phyloP scores from a whole-genome alignment of 1,284 basidiomycete species.

The Agaricales sp. region DNA sequence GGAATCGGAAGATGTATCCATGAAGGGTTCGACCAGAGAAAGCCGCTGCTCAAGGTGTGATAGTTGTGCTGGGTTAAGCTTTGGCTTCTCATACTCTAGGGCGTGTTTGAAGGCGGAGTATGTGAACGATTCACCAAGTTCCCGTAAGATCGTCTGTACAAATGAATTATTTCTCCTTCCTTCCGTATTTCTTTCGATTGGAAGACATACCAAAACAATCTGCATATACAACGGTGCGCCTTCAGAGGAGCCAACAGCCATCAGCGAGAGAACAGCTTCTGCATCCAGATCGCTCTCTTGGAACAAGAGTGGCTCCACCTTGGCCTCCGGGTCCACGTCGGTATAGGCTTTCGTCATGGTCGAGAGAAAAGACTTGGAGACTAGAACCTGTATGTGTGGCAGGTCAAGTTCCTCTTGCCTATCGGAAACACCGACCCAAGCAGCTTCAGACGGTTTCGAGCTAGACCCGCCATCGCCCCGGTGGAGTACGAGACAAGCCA shows the following conservation, averaged over 20 bases:
- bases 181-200: too few species aligned
- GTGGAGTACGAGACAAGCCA: conserved; percentile 57
- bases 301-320: conserved; percentile 46
- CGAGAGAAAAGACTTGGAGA: conserved; percentile 49
- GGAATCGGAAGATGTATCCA: too few species aligned
- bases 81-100: conserved; percentile 37
- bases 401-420: conserved; percentile 23
- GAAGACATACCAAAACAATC: conserved; percentile 37
- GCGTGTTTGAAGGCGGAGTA: conserved; percentile 32
- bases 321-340: conserved; percentile 35
- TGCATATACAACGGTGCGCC: conserved; percentile 58
- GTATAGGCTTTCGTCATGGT: conserved; percentile 50
- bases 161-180: too few species aligned
- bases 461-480: conserved; percentile 54
- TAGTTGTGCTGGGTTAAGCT: conserved; percentile 36
- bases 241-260: conserved; percentile 52
- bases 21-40: conserved; percentile 41
- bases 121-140: conserved; percentile 28
- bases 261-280: conserved; percentile 54
- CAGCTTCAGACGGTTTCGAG: conserved; percentile 52
- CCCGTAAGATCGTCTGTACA: conserved; percentile 24
- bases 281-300: conserved; percentile 56
- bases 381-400: conserved; percentile 47
- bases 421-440: conserved; percentile 40
- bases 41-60: conserved; percentile 48